Evolutionary conservation across 2,329 filamentous ascomycete species (phyloP).

Genomic region (Aureobasidium sp.): DNA sequence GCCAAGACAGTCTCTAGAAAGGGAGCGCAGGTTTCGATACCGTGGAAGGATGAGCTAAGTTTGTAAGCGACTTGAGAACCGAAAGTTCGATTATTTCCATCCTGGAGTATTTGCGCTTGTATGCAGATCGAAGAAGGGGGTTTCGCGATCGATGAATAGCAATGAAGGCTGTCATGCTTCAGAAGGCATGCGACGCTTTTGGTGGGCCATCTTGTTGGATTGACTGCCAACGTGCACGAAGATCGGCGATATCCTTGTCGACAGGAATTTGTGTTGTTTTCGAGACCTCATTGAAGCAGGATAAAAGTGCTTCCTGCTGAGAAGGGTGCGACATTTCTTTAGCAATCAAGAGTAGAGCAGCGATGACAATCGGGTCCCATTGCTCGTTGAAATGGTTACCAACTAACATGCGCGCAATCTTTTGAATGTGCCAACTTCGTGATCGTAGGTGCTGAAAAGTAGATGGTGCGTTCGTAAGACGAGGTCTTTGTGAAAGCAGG

Average conservation of each 20-base stretch:
- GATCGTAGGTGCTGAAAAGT: background rate
- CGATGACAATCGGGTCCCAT: constrained; percentile 1
- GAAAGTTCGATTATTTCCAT: background rate
- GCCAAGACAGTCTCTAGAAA: background rate
- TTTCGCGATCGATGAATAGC: background rate
- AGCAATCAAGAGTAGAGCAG: background rate
- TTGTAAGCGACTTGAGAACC: background rate
- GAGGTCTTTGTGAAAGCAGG: background rate
- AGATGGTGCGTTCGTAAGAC: constrained; percentile 1
- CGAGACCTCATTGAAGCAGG: background rate
- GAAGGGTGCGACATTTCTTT: constrained; percentile 1
- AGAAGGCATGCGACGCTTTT: background rate
- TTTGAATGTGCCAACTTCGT: constrained; percentile 1
- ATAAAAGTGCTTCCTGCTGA: constrained; percentile 3
- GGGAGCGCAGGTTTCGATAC: background rate
- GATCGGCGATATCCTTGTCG: background rate
- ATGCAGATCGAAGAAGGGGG: background rate
- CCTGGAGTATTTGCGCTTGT: background rate
- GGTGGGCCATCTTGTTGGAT: background rate
- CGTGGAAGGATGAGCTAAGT: background rate
- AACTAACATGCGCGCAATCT: background rate
- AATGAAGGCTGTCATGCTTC: background rate
- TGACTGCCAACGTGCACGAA: background rate
- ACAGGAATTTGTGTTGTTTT: background rate
- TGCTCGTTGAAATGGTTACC: constrained; percentile 8